These are phyloP conservation scores for Diplocarpon rosae DNA, from an alignment of 2,329 filamentous ascomycete species.

Conservation along the genomic window DNA sequence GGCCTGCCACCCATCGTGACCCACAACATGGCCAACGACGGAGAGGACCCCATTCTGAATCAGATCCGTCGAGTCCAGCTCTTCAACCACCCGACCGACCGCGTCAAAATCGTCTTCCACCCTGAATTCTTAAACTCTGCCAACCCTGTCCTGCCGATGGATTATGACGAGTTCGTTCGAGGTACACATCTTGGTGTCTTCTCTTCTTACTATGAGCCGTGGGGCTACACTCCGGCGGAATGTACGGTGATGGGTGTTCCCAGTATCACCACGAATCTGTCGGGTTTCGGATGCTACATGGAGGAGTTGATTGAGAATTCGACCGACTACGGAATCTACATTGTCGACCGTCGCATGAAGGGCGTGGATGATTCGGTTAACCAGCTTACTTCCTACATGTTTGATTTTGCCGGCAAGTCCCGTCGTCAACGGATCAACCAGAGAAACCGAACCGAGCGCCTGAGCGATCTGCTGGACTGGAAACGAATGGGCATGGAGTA, in stretches of 20 bases:
- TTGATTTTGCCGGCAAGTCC: conserved; percentile 86
- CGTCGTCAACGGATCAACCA: conserved; percentile 97
- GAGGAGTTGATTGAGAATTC: conserved; percentile 98
- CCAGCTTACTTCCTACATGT: conserved; percentile 86
- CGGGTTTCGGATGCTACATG: conserved; percentile 98
- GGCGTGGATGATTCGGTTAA: conserved; percentile 96
- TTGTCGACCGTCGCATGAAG: conserved; percentile 90
- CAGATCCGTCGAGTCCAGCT: conserved; percentile 92
- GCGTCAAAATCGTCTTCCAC: conserved; percentile 97
- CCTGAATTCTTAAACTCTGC: conserved; percentile 94
- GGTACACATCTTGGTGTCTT: conserved; percentile 95
- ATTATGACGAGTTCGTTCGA: conserved; percentile 97
- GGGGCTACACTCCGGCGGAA: conserved; percentile 96
- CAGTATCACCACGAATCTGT: conserved; percentile 95
- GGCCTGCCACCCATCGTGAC: conserved; percentile 90
- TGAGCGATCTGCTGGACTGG: conserved; percentile 95
- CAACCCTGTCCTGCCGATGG: conserved; percentile 87
- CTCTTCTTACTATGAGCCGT: conserved; percentile 96
- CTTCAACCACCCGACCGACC: conserved; percentile 90
- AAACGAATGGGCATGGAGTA: conserved; percentile 99
- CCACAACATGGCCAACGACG: conserved; percentile 95
- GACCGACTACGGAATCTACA: conserved; percentile 96
- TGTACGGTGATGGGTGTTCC: conserved; percentile 99
- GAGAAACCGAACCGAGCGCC: conserved; percentile 86
- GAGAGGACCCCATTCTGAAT: conserved; percentile 88